Percentiles rank a stretch among this genome's conserved stretches.
Conservation (phyloP, 352 stramenopile genomes). For the Phytophthora fragariae region DNA sequence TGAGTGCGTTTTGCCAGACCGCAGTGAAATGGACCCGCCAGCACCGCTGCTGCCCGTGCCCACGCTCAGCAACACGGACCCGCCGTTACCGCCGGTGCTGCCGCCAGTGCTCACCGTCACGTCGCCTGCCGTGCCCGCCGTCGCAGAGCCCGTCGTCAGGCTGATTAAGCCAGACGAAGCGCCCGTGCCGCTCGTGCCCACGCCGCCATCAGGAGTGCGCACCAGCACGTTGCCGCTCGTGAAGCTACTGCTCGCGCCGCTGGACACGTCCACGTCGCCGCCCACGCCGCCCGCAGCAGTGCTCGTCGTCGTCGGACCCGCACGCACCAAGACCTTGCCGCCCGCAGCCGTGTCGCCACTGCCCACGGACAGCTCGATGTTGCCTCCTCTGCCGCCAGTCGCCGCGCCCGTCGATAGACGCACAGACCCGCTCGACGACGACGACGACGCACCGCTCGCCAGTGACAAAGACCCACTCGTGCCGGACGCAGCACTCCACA, state of each 20-base stretch:
- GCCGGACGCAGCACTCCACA: conserved; percentile 6
- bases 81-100: no score
- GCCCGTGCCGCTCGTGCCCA: neutral
- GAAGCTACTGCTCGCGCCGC: conserved; percentile 32
- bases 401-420: conserved; percentile 16
- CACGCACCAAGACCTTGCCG: neutral
- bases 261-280: conserved; percentile 46
- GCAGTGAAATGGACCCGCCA: no score
- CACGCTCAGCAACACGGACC: no score
- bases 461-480: conserved; percentile 18
- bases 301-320: conserved; percentile 21
- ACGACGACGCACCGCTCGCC: conserved; percentile 9
- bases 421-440: conserved; percentile 24
- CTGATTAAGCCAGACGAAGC: no score
- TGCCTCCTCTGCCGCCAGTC: conserved; percentile 10
- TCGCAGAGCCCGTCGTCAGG: no score
- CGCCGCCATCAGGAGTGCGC: conserved; percentile 12
- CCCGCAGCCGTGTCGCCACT: neutral
- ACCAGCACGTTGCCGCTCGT: conserved; percentile 9
- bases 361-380: conserved; percentile 5
- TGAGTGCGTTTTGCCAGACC: no score
- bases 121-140: no score
- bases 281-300: conserved; percentile 42
- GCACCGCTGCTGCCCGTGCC: no score
- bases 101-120: no score